Base-by-base conservation (phyloP, 2,329 filamentous ascomycete genomes). In the Fusarium sp. region DNA sequence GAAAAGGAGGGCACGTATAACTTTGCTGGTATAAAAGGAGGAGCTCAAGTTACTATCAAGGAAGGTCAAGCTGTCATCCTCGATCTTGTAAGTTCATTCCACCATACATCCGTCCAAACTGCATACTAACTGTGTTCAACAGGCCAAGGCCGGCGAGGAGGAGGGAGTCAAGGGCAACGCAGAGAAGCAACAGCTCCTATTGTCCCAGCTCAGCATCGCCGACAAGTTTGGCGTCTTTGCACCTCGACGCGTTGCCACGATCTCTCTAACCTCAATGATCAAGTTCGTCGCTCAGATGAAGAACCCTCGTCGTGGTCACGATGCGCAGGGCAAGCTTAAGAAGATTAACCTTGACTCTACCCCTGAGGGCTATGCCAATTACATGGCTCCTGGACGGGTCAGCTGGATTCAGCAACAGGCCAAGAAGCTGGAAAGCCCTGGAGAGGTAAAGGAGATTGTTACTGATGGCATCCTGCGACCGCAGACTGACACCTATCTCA, bases 211-310 rank as follows among this genome's bases (percentile, higher is more conserved):
- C 14, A 63, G 10, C n/a, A 59, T 63, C 28, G 42, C 61, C 5
- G 61, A 63, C 18, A 63, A 63, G 8, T 63, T 28, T 22, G 61
- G 61, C 6, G 61, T 63, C 35, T 63, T 63, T 38, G 56, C 61
- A 26, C 61, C 61, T 2, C 53, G 54, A 1, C 41, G 54, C 7
- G 22, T 63, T 4, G 61, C 42, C 26, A 61, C 55, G 1, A 38
- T 61, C 24, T 51, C 56, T 17, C 24, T 61, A 1, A 69, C 61
- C 13, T 51, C 66, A 8, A 77, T 78, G 76, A 63, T 76, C 47
- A 77, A 70, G 41, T 62, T 78, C 10, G 45, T 78, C 2, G 72
- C 70, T 5, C 72, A 74, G 56, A 75, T 77, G 63, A 69, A 76
- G 38, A 69, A 77, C 41, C 63, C 64, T 1, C 74, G 76, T 24